Evolutionary conservation across 2,329 filamentous ascomycete species (phyloP).

Genomic region (Penicillium vulpinum): DNA sequence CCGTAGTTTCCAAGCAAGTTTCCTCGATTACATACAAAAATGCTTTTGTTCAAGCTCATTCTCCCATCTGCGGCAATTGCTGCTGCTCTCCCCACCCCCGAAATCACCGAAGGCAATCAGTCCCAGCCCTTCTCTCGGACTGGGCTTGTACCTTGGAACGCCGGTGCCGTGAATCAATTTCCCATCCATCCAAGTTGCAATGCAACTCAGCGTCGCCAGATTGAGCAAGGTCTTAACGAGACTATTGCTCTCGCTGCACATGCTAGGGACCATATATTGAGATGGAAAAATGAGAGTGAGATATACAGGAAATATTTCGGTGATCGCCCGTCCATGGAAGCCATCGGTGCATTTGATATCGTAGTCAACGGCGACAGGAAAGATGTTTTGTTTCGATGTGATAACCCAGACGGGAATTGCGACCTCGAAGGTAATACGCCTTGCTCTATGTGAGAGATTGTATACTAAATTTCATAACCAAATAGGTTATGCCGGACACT

Average conservation of each 20-base stretch:
- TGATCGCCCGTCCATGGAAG: constrained; percentile 56
- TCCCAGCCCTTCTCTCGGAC: constrained; percentile 13
- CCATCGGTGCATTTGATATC: constrained; percentile 63
- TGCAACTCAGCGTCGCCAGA: constrained; percentile 57
- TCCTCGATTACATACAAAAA: background rate
- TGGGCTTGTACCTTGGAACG: constrained; percentile 25
- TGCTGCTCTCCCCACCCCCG: constrained; percentile 9
- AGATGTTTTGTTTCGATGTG: constrained; percentile 64
- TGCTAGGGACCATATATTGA: constrained; percentile 59
- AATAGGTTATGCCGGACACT: constrained; percentile 66
- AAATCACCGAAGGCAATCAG: background rate
- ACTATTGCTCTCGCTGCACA: constrained; percentile 59
- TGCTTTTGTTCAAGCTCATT: constrained; percentile 1
- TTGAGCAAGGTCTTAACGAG: constrained; percentile 60
- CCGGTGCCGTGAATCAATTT: constrained; percentile 43
- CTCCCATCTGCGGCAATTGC: constrained; percentile 5
- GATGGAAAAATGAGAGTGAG: constrained; percentile 55
- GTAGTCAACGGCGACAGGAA: constrained; percentile 60
- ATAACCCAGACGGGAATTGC: constrained; percentile 68
- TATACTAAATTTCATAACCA: background rate
- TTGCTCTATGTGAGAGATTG: background rate
- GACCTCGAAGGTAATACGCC: constrained; percentile 44
- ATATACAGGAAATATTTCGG: constrained; percentile 69
- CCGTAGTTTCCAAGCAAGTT: background rate
- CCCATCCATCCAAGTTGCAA: constrained; percentile 68